Base-by-base conservation (phyloP, 2,329 filamentous ascomycete genomes). In the Penicillium thymicola region DNA sequence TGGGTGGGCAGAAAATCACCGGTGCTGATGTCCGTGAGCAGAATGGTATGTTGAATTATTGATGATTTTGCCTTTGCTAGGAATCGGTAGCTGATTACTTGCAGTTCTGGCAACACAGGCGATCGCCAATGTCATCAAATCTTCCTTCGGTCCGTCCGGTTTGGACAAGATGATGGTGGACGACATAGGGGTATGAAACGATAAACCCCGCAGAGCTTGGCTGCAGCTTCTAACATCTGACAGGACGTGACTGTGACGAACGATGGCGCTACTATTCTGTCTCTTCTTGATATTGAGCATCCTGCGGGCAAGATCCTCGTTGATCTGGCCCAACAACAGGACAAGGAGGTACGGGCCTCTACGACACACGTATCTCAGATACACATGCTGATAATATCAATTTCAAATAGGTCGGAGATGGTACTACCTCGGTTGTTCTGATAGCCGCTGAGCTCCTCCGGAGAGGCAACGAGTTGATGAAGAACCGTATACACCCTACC, bases 161-260 rank as follows among this genome's bases (percentile, higher is more conserved):
- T 84, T 99, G 65, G 94, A 99, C 76, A 99, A 99, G 85, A 99
- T 99, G 94, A 97, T 99, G 94, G 94, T 99, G 69, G 94, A 99
- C 79, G 94, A 99, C 75, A 97, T 99, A 75, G 94, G 94, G 72
- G 89, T 91, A 85, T 68, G 87, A 61, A 45, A 47, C 36, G 38
- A 60, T 63, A 54, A 58, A 62, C 61, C 66, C 64, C 65, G 57
- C 64, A 57, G 37, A 54, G 48, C 46, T 57, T 50, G 50, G 47
- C 54, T 49, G 61, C 50, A 54, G 56, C 58, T 61, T 54, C 59
- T 67, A 52, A 72, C 64, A 32, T 64, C 42, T 59, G 51, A 21
- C 62, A 91, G 88, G 94, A 99, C 80, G 94, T 99, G 58, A 99
- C 94, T 59, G 94, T 99, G 57, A 99, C 94, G 65, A 99, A 99